Evolutionary conservation across 495 filamentous ascomycete species (phyloP).

Genomic region (Cetradonia linearis): DNA sequence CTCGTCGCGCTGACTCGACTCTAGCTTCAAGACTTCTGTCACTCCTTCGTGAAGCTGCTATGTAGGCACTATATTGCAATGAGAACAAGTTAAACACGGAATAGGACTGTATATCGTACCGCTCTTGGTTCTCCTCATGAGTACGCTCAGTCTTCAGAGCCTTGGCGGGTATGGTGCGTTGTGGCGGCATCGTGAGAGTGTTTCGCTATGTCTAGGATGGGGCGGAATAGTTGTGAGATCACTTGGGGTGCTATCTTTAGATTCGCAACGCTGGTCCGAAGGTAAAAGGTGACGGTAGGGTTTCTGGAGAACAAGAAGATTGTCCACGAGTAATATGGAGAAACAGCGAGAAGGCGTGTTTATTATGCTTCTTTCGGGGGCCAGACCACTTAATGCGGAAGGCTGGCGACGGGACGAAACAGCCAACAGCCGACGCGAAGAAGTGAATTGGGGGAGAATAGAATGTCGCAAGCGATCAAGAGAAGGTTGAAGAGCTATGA

Average conservation of each 20-base stretch:
- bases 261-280: background rate
- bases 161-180: slow-evolving; percentile 36
- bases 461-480: no score
- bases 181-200: slow-evolving; percentile 34
- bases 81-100: slow-evolving; percentile 8
- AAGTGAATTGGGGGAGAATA: background rate
- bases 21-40: slow-evolving; percentile 86
- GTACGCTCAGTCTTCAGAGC: slow-evolving; percentile 57
- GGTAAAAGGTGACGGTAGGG: background rate
- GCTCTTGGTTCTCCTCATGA: slow-evolving; percentile 87
- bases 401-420: slow-evolving; percentile 7
- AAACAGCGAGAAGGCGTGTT: background rate
- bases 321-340: slow-evolving; percentile 1
- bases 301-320: slow-evolving; percentile 1
- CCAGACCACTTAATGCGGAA: background rate
- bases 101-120: slow-evolving; percentile 36
- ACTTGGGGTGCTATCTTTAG: background rate
- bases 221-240: background rate
- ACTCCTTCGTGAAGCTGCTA: slow-evolving; percentile 83
- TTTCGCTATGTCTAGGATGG: background rate
- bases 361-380: slow-evolving; percentile 4
- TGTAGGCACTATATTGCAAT: slow-evolving; percentile 58
- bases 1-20: slow-evolving; percentile 75
- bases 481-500: background rate
- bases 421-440: slow-evolving; percentile 1